These are phyloP conservation scores for Aspergillus sp. DNA, from an alignment of 2,329 filamentous ascomycete genomes.

Conservation along the genomic window DNA sequence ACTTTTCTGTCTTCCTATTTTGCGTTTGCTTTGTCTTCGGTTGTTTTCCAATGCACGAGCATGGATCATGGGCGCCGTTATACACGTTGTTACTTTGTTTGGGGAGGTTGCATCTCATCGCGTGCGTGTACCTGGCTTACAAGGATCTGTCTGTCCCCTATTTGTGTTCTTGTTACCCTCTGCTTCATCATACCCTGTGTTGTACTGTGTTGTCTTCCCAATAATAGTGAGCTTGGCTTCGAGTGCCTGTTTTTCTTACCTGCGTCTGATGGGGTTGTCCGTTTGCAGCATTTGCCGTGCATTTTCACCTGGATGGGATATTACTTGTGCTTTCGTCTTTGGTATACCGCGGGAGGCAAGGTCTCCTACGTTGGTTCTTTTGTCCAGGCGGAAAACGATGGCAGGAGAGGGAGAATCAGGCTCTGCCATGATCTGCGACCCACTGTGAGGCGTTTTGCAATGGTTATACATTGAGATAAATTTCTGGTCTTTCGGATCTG, in stretches of 20 bases:
- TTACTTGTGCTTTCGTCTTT: neutral
- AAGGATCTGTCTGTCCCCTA: neutral
- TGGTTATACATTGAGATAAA: conserved; percentile 24
- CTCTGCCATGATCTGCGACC: conserved; percentile 2
- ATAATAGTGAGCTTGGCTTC: conserved; percentile 7
- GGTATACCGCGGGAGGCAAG: too few species aligned
- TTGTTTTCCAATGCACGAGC: conserved; percentile 21
- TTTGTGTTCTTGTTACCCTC: conserved; percentile 6
- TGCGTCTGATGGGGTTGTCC: neutral
- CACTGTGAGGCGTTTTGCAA: conserved; percentile 21
- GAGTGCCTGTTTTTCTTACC: conserved; percentile 7
- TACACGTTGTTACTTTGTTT: conserved; percentile 24
- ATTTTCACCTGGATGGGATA: conserved; percentile 1
- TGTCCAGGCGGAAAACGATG: neutral
- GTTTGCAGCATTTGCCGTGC: neutral
- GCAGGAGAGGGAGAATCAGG: neutral
- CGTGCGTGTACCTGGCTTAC: conserved; percentile 8
- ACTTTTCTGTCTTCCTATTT: conserved; percentile 15
- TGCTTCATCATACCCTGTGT: conserved; percentile 33
- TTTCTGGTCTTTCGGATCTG: conserved; percentile 13
- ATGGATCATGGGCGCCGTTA: conserved; percentile 30
- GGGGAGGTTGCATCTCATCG: conserved; percentile 32
- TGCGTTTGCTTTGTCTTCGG: conserved; percentile 16
- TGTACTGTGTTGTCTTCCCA: conserved; percentile 18
- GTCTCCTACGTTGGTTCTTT: too few species aligned